Conservation (phyloP, 345 rosid species). For the Eucalyptus lansdowneana region DNA sequence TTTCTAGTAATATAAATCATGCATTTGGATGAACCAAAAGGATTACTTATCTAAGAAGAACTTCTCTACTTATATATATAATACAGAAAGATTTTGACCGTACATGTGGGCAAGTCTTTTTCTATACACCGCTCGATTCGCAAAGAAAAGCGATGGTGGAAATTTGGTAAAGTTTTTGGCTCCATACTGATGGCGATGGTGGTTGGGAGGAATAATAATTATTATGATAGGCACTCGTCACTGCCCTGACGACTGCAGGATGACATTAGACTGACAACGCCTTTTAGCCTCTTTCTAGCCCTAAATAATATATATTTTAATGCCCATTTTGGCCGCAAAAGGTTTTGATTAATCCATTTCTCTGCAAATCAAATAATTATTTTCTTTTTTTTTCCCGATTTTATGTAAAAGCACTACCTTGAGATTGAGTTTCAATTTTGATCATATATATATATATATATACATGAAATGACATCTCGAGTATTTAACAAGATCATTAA, state of each 20-base stretch:
- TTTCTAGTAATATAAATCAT: background rate
- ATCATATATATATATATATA: too few species aligned
- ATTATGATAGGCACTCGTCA: background rate
- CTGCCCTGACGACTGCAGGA: background rate
- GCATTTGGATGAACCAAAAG: background rate
- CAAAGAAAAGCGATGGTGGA: background rate
- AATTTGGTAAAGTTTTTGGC: background rate
- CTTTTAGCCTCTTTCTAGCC: background rate
- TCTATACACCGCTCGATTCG: background rate
- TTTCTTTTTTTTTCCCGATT: background rate
- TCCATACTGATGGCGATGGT: background rate
- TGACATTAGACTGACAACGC: background rate
- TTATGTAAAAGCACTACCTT: background rate
- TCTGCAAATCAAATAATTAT: background rate
- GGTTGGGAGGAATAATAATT: background rate
- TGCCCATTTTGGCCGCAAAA: background rate
- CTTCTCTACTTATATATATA: background rate
- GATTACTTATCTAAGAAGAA: background rate
- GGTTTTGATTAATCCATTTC: background rate
- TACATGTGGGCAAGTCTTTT: background rate
- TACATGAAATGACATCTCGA: background rate
- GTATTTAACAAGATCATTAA: fast-evolving
- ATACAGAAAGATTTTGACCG: background rate
- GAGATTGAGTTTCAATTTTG: background rate
- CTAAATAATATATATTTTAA: background rate